Conservation (phyloP, 2,329 filamentous ascomycete genomes). For the Coniella lustricola region DNA sequence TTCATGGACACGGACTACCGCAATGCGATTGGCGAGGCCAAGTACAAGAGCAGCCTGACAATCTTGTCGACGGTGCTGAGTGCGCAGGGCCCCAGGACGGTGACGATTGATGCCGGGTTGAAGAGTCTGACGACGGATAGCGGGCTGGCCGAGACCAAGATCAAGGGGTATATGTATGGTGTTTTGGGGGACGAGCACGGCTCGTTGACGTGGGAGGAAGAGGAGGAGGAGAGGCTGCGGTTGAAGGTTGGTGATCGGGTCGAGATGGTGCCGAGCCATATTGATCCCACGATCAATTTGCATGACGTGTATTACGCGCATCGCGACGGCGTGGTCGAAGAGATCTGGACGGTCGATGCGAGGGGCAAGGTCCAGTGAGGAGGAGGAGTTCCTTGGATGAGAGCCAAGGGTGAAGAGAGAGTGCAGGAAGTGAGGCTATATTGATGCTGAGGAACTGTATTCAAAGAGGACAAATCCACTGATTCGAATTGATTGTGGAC, state of each 20-base stretch:
- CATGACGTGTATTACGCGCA: constrained; percentile 45
- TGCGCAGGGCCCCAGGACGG: constrained; percentile 34
- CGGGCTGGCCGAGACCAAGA: constrained; percentile 41
- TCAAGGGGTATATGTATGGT: constrained; percentile 34
- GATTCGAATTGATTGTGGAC: no score
- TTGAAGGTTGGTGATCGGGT: constrained; percentile 39
- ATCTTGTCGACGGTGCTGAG: constrained; percentile 42
- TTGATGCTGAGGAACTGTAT: neutral
- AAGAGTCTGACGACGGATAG: constrained; percentile 47
- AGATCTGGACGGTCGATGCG: constrained; percentile 45
- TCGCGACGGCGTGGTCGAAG: constrained; percentile 39
- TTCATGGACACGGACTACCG: constrained; percentile 53
- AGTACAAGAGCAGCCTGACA: constrained; percentile 42
- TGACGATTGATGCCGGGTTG: constrained; percentile 43
- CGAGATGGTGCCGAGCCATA: constrained; percentile 48
- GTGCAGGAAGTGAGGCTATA: neutral
- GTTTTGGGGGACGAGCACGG: constrained; percentile 44
- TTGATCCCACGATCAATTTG: constrained; percentile 47
- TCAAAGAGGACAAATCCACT: no score
- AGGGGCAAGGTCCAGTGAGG: constrained; percentile 43
- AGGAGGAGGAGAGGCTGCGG: constrained; percentile 26
- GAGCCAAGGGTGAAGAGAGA: no score
- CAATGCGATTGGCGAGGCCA: constrained; percentile 38
- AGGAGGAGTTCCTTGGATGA: no score
- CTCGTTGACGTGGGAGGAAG: constrained; percentile 36